phyloP scores from a whole-genome alignment of 208 protist genomes.

The Crithidia fasciculata region DNA sequence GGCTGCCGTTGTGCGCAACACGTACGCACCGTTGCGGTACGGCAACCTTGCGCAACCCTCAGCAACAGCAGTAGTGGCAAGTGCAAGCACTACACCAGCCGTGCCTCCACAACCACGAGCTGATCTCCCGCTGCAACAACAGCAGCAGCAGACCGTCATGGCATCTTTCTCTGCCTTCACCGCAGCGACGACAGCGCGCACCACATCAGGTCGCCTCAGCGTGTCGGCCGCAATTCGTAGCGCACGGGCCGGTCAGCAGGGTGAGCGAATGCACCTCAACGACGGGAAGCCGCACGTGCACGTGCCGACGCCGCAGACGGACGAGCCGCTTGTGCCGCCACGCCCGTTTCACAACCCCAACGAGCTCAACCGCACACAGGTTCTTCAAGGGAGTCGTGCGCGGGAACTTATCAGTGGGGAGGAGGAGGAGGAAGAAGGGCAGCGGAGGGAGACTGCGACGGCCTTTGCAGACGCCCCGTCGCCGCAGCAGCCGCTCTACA shows the following conservation, averaged over 20 bases:
- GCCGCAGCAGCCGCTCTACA: slow-evolving; percentile 10
- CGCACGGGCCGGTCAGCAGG: slow-evolving; percentile 33
- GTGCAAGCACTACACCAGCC: background rate
- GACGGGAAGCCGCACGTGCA: slow-evolving; percentile 36
- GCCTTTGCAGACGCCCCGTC: background rate
- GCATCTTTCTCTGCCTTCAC: background rate
- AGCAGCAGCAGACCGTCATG: background rate
- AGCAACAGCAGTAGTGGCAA: background rate
- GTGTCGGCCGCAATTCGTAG: slow-evolving; percentile 47
- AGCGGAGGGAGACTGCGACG: background rate
- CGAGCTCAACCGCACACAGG: slow-evolving; percentile 16
- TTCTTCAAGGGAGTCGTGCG: background rate
- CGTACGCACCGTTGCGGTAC: slow-evolving; percentile 40
- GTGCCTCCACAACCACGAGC: background rate
- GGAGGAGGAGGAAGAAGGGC: background rate
- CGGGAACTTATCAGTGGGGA: background rate
- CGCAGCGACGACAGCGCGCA: background rate
- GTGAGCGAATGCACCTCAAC: slow-evolving; percentile 34
- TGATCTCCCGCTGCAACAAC: background rate
- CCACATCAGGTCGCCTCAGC: slow-evolving; percentile 1
- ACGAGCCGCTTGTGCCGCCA: background rate
- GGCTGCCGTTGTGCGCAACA: slow-evolving; percentile 18
- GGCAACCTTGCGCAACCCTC: slow-evolving; percentile 16
- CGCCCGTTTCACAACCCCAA: slow-evolving; percentile 13
- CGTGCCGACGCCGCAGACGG: slow-evolving; percentile 8